phyloP scores from a whole-genome alignment of 805 yeast species.

The Kluyveromyces nonfermentans region DNA sequence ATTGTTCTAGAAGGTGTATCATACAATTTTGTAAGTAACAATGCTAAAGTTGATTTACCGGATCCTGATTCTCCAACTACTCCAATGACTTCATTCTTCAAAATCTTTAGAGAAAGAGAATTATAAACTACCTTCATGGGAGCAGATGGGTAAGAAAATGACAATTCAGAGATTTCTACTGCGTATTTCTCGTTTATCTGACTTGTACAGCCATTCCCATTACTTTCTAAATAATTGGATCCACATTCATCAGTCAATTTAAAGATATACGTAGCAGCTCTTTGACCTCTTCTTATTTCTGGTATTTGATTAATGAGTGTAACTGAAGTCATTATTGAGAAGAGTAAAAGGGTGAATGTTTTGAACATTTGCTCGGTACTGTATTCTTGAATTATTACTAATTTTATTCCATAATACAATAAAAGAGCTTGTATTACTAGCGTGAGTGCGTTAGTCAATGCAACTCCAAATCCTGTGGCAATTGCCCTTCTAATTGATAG shows the following conservation, averaged over 20 bases:
- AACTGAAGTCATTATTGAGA: constrained; percentile 60
- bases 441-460: constrained; percentile 44
- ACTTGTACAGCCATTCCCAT: background rate
- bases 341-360: constrained; percentile 62
- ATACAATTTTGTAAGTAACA: constrained; percentile 48
- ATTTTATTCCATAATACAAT: constrained; percentile 67
- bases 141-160: constrained; percentile 40
- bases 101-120: constrained; percentile 35
- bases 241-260: constrained; percentile 25
- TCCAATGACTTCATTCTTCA: constrained; percentile 45
- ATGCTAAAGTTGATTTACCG: constrained; percentile 77
- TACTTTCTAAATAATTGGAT: background rate
- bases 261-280: constrained; percentile 52
- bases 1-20: constrained; percentile 33
- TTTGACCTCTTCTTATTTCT: constrained; percentile 66
- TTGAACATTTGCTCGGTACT: constrained; percentile 49
- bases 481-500: constrained; percentile 46
- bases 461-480: constrained; percentile 57
- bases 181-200: constrained; percentile 9
- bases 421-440: constrained; percentile 60
- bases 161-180: constrained; percentile 36
- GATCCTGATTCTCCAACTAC: constrained; percentile 82
- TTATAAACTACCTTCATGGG: constrained; percentile 30
- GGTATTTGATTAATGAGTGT: constrained; percentile 60
- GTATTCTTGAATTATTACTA: constrained; percentile 55